Evolutionary conservation across 1,284 basidiomycete species (phyloP), one percentile per base, ranked within the genome.

Genomic region (Ceratobasidium sp.): DNA sequence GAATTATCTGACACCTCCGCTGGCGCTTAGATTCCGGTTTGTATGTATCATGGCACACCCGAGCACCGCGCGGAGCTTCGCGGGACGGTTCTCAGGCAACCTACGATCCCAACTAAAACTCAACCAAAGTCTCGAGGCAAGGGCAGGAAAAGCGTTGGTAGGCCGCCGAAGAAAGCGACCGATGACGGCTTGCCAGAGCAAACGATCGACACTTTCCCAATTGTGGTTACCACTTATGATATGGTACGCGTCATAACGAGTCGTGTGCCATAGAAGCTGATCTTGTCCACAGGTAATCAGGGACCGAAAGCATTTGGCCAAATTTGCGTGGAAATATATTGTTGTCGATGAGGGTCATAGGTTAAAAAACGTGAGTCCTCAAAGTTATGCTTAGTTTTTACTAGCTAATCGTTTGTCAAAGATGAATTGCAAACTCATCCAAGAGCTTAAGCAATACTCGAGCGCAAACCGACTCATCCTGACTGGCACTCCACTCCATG

Each of bases 271-370:
- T 27, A 14, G 14, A 17, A 6, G 11, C 29, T 51, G 7, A 4
- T 6, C 22, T 27, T 29, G 24, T 31, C 5, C 19, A 33, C 29
- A 72, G 69, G 89, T 96, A 78, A 97, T 99, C 78, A 90, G 88
- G 76, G 96, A 98, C 80, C 87, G 91, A 14, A 83, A 85, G 44
- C 87, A 89, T 79, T 85, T 97, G 44, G 84, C 87, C 4, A 87
- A 87, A 65, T 91, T 92, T 80, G 84, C 90, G 69, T 97, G 95
- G 94, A 95, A 95, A 66, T 97, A 95, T 80, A 94, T 98, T 78
- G 93, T 98, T 67, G 96, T 98, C 0, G 97, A 98, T 81, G 97
- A 99, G 82, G 96, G 96, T 0, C 97, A 99, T 82, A 87, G 97
- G 29, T 82, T 99, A 79, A 98, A 98, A 85, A 98, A 99, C 79